Conservation (phyloP, 495 filamentous ascomycete genomes). For the Lasiosphaeria hispida region DNA sequence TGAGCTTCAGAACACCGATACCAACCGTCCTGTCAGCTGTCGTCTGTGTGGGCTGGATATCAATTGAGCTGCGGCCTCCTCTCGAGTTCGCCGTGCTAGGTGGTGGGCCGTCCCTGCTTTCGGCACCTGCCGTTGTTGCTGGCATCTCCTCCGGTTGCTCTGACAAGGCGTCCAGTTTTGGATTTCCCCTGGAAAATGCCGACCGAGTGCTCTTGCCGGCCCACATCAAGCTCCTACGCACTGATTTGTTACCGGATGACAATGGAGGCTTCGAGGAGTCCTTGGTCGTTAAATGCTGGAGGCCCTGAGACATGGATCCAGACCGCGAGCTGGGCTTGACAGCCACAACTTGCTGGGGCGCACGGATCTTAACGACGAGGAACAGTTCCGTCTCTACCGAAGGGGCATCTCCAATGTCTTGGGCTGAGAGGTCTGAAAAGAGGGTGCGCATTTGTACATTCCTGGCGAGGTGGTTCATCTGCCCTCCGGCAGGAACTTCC, state of each 20-base stretch:
- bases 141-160: conserved; percentile 45
- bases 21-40: conserved; percentile 64
- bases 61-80: conserved; percentile 42
- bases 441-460: conserved; percentile 73
- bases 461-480: conserved; percentile 56
- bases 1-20: conserved; percentile 78
- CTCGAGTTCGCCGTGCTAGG: conserved; percentile 57
- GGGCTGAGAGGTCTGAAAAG: conserved; percentile 77
- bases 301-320: conserved; percentile 35
- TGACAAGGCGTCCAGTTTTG: conserved; percentile 48
- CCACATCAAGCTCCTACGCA: conserved; percentile 85
- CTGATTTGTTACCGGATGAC: conserved; percentile 50
- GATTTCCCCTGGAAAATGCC: conserved; percentile 44
- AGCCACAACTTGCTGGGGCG: conserved; percentile 53
- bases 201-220: conserved; percentile 53
- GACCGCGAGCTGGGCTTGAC: conserved; percentile 47
- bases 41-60: conserved; percentile 42
- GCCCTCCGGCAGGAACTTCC: conserved; percentile 72
- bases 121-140: conserved; percentile 26
- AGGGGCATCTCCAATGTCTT: conserved; percentile 78
- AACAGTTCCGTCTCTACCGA: conserved; percentile 67
- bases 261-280: conserved; percentile 41
- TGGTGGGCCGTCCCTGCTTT: conserved; percentile 46
- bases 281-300: conserved; percentile 34
- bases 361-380: conserved; percentile 78